Evolutionary conservation across 768 basidiomycete genomes (phyloP).

Genomic region (Glaciozyma martinii): DNA sequence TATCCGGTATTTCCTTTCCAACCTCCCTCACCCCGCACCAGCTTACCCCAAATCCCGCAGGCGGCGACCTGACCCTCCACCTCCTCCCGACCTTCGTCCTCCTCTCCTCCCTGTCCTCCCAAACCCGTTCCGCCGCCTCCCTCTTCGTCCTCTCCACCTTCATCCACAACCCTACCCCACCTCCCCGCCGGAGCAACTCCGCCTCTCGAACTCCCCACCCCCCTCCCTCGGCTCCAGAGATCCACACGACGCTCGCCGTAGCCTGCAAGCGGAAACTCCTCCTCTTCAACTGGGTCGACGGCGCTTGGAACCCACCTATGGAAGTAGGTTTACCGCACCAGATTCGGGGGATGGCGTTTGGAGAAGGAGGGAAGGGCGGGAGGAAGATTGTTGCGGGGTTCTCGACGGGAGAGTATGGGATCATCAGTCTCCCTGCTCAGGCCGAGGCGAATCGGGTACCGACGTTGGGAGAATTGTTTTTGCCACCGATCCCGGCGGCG

Average conservation of each 20-base stretch:
- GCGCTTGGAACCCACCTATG: slow-evolving; percentile 54
- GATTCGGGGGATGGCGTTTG: slow-evolving; percentile 70
- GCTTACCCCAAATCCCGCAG: slow-evolving; percentile 42
- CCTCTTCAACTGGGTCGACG: slow-evolving; percentile 77
- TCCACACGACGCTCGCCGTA: slow-evolving; percentile 68
- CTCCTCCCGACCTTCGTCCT: slow-evolving; percentile 65
- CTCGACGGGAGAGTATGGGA: slow-evolving; percentile 63
- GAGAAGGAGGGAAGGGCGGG: slow-evolving; percentile 41
- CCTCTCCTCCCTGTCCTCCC: slow-evolving; percentile 47
- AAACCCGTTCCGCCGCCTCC: slow-evolving; percentile 64
- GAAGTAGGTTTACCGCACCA: slow-evolving; percentile 80
- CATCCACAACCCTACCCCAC: slow-evolving; percentile 44
- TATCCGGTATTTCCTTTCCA: slow-evolving; percentile 59
- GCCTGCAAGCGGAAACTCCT: slow-evolving; percentile 80
- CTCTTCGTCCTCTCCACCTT: slow-evolving; percentile 68
- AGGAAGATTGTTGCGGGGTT: slow-evolving; percentile 65
- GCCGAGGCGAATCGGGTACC: slow-evolving; percentile 36
- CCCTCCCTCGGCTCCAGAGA: slow-evolving; percentile 42
- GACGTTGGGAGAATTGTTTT: slow-evolving; percentile 41
- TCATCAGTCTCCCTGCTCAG: slow-evolving; percentile 44
- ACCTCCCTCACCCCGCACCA: no score
- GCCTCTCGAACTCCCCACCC: neutral
- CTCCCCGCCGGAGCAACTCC: neutral
- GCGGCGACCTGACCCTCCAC: slow-evolving; percentile 62
- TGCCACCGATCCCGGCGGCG: slow-evolving; percentile 8